Percentiles rank a stretch among this genome's conserved stretches.
phyloP scores from a whole-genome alignment of 2,329 filamentous ascomycete species.

The Arthrobotrys musiformis region DNA sequence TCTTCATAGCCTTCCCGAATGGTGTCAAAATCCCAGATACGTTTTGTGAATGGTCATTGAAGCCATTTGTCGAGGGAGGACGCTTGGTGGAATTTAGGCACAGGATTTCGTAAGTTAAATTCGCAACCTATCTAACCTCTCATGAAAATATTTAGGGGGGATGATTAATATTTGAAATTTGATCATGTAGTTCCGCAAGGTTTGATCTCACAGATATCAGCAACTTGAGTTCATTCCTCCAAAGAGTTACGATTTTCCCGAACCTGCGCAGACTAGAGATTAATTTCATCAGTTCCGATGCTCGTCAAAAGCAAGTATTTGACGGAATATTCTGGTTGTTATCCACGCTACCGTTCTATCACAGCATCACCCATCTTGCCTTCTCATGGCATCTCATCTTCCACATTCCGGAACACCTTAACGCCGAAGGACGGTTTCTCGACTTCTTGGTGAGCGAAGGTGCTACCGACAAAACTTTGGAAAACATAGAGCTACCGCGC shows the following conservation, averaged over 20 bases:
- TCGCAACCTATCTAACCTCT: no score
- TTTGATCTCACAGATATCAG: not conserved
- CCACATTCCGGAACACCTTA: not conserved
- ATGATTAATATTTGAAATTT: no score
- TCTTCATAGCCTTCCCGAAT: slow-evolving; percentile 10
- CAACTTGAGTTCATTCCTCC: not conserved
- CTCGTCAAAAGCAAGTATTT: not conserved
- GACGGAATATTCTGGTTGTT: not conserved
- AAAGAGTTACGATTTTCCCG: not conserved
- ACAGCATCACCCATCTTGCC: not conserved
- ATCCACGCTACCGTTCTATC: not conserved
- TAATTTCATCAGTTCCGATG: not conserved
- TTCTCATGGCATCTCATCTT: not conserved
- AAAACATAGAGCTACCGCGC: not conserved
- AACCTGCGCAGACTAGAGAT: not conserved
- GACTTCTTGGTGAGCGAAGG: not conserved
- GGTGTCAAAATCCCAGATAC: not conserved
- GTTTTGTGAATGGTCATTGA: not conserved
- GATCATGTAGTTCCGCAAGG: not conserved
- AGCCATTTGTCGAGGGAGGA: not conserved
- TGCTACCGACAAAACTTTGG: not conserved
- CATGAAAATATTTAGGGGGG: no score
- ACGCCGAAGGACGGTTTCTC: not conserved
- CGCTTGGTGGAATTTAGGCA: not conserved
- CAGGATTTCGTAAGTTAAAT: not conserved